Base-by-base conservation (phyloP, 2,329 filamentous ascomycete genomes). In the Grosmannia penicillata region DNA sequence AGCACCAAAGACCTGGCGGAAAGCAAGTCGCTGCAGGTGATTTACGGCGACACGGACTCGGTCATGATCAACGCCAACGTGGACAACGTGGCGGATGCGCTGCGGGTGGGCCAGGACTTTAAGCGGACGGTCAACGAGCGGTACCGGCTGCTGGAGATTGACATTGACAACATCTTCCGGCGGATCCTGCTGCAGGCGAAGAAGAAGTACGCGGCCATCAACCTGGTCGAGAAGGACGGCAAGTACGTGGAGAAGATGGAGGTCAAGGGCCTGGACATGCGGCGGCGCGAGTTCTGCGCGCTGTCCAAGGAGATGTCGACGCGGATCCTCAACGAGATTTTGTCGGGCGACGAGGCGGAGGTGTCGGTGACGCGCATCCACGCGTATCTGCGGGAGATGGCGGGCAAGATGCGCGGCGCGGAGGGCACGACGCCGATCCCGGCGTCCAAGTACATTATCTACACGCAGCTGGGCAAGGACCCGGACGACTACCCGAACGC, bases 41-140 rank as follows among this genome's bases (percentile, higher is more conserved):
- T 98, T 46, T 98, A 98, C 51, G 91, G 91, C 63, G 91, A 98
- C 60, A 98, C 91, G 11, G 91, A 98, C 60, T 98, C 91, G 8
- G 91, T 98, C 61, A 98, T 98, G 91, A 96, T 98, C 66, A 98
- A 98, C 54, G 93, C 91, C 46, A 96, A 96, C 53, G 86, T 91
- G 39, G 84, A 95, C 59, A 93, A 82, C 48, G 82, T 96, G 23
- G 76, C 82, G 24, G 86, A 93, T 51, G 91, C 91, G 2, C 65
- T 95, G 50, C 87, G 82, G 53, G 82, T 98, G 37, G 93, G 91
- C 41, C 78, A 85, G 32, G 85, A 96, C 45, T 96, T 98, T 69
- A 96, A 95, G 62, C 80, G 77, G 50, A 75, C 84, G 19, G 91
- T 98, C 60, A 98, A 98, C 54, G 84, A 94, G 49, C 78, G 81